phyloP scores from a whole-genome alignment of 257 asterid species.

The Ligustrum vulgare region DNA sequence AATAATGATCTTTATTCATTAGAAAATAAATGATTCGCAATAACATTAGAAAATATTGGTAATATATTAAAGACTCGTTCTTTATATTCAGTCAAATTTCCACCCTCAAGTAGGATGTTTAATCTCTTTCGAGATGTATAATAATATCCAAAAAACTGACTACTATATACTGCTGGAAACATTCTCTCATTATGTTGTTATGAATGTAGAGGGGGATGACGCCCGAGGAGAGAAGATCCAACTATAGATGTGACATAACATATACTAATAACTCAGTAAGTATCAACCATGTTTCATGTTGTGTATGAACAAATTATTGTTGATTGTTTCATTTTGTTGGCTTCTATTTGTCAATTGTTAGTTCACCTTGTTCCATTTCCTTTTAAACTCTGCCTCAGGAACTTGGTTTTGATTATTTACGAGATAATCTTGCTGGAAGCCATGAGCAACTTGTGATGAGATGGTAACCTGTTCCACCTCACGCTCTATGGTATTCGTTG shows the following conservation, averaged over 20 bases:
- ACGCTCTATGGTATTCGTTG: slow-evolving; percentile 8
- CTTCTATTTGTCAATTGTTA: slow-evolving; percentile 6
- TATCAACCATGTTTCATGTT: slow-evolving; percentile 18
- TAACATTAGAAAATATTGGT: not conserved
- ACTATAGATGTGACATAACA: slow-evolving; percentile 88
- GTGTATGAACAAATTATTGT: slow-evolving; percentile 12
- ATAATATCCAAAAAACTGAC: slow-evolving; percentile 12
- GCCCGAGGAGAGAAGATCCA: slow-evolving; percentile 62
- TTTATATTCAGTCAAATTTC: not conserved
- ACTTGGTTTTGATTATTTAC: slow-evolving; percentile 95
- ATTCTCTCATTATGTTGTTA: slow-evolving; percentile 14
- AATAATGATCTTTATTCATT: slow-evolving; percentile 2
- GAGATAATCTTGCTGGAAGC: slow-evolving; percentile 84
- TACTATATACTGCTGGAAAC: slow-evolving; percentile 11
- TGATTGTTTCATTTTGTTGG: slow-evolving; percentile 7
- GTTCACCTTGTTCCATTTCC: slow-evolving; percentile 16
- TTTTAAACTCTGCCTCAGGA: slow-evolving; percentile 52
- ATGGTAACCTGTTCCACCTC: slow-evolving; percentile 58
- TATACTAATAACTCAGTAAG: slow-evolving; percentile 90
- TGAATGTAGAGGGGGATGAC: slow-evolving; percentile 75
- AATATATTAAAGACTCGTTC: not conserved
- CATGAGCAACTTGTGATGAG: slow-evolving; percentile 88
- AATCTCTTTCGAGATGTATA: slow-evolving; percentile 4
- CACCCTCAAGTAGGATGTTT: not conserved
- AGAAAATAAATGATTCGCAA: not conserved